phyloP scores from a whole-genome alignment of 202 grass and related monocot genomes.

The Digitaria exilis region DNA sequence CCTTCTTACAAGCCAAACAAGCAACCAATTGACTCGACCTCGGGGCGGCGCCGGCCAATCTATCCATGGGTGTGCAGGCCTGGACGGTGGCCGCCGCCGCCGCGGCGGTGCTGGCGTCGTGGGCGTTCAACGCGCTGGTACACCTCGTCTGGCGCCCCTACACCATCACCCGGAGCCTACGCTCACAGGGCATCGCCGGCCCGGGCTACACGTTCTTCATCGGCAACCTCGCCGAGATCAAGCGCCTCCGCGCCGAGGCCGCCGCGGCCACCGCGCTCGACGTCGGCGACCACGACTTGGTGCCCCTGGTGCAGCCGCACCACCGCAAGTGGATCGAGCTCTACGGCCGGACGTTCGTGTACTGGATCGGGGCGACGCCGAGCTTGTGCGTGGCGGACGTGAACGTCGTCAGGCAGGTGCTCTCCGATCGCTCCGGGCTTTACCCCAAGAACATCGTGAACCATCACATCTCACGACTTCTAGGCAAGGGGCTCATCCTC shows the following conservation, averaged over 20 bases:
- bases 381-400: slow-evolving; percentile 34
- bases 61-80: neutral
- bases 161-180: slow-evolving; percentile 27
- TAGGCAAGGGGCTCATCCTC: slow-evolving; percentile 52
- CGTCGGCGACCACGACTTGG: slow-evolving; percentile 47
- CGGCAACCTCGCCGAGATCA: slow-evolving; percentile 52
- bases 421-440: slow-evolving; percentile 27
- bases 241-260: slow-evolving; percentile 25
- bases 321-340: slow-evolving; percentile 49
- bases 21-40: too few relatives aligned
- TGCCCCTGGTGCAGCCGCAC: slow-evolving; percentile 55
- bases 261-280: slow-evolving; percentile 19
- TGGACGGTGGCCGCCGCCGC: slow-evolving; percentile 29
- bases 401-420: slow-evolving; percentile 44
- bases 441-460: slow-evolving; percentile 41
- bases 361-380: slow-evolving; percentile 40
- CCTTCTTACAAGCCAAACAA: too few relatives aligned
- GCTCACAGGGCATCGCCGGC: slow-evolving; percentile 51
- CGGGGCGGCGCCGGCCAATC: too few relatives aligned
- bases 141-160: slow-evolving; percentile 53
- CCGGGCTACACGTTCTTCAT: slow-evolving; percentile 47
- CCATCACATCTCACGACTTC: slow-evolving; percentile 19
- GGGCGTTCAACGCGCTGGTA: slow-evolving; percentile 35
- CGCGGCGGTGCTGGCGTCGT: slow-evolving; percentile 25
- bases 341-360: slow-evolving; percentile 51